Conservation (phyloP, 2,329 filamentous ascomycete species). For the Fusarium longipes region DNA sequence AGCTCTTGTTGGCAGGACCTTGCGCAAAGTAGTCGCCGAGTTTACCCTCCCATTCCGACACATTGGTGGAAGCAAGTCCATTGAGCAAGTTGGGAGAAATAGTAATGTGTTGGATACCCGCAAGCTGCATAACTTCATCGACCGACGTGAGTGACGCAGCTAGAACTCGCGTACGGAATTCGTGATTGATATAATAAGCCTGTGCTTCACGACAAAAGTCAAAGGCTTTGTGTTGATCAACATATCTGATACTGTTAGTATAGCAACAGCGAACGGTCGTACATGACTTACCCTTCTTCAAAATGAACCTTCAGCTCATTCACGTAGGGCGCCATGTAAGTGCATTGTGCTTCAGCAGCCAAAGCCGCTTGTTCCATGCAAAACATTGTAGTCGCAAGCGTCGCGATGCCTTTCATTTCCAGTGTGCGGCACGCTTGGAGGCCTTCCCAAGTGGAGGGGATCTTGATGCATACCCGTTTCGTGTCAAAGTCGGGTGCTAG, state of each 20-base stretch:
- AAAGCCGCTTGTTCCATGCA: conserved; percentile 69
- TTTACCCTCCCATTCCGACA: conserved; percentile 48
- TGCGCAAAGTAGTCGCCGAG: conserved; percentile 48
- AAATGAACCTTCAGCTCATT: conserved; percentile 74
- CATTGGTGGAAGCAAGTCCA: conserved; percentile 55
- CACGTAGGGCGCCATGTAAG: conserved; percentile 73
- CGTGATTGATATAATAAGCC: conserved; percentile 59
- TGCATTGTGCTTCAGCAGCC: conserved; percentile 67
- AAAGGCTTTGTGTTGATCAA: conserved; percentile 62
- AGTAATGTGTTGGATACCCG: conserved; percentile 69
- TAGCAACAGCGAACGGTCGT: not conserved
- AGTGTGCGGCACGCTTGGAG: conserved; percentile 68
- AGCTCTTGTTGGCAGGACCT: conserved; percentile 46
- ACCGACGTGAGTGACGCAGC: conserved; percentile 67
- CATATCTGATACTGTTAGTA: conserved; percentile 52
- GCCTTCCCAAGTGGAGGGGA: conserved; percentile 72
- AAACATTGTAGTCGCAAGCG: conserved; percentile 72
- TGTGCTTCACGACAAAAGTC: conserved; percentile 63
- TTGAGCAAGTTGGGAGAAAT: conserved; percentile 65
- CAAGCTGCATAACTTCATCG: conserved; percentile 68
- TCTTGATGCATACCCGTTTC: conserved; percentile 69
- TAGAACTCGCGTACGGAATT: conserved; percentile 61
- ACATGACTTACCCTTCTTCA: conserved; percentile 55
- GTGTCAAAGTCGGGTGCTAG: conserved; percentile 51
- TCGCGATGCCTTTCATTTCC: conserved; percentile 64